These are phyloP conservation scores for Globisporangium barbulae DNA, from an alignment of 352 stramenopile genomes.

Conservation along the genomic window DNA sequence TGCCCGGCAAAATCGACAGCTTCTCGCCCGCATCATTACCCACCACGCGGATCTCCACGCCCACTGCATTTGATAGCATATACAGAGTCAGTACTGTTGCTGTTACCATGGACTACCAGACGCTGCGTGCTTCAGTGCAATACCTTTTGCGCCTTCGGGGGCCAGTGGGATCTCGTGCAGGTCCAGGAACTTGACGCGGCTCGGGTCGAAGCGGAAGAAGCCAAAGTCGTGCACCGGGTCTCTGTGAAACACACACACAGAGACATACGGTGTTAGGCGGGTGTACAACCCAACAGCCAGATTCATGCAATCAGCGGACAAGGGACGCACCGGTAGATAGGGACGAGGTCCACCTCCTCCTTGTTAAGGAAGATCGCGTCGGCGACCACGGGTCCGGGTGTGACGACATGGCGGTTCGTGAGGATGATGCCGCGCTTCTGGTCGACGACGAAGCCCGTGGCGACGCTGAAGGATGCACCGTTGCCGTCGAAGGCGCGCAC, in stretches of 20 bases:
- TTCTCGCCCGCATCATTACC: constrained; percentile 93
- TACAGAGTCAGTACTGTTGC: neutral
- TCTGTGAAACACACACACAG: constrained; percentile 18
- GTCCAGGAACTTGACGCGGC: constrained; percentile 84
- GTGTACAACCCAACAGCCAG: neutral
- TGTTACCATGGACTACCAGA: neutral
- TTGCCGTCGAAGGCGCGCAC: constrained; percentile 89
- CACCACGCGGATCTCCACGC: constrained; percentile 89
- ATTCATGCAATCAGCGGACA: neutral
- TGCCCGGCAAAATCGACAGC: constrained; percentile 87
- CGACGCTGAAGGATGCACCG: constrained; percentile 80
- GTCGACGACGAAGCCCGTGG: constrained; percentile 92
- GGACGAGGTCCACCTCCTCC: constrained; percentile 89
- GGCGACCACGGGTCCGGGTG: constrained; percentile 78
- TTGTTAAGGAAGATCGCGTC: constrained; percentile 94
- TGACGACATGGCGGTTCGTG: constrained; percentile 92
- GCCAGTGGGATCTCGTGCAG: constrained; percentile 87
- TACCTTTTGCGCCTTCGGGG: constrained; percentile 78
- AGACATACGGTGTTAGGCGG: neutral
- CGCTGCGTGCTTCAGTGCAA: constrained; percentile 2
- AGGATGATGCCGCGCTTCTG: constrained; percentile 85
- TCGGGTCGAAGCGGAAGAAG: constrained; percentile 88
- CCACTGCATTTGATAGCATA: constrained; percentile 40
- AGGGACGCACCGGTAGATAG: constrained; percentile 69
- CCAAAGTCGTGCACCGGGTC: constrained; percentile 93